Evolutionary conservation across 2,329 filamentous ascomycete genomes (phyloP).

Genomic region (Xylariaceae sp.): DNA sequence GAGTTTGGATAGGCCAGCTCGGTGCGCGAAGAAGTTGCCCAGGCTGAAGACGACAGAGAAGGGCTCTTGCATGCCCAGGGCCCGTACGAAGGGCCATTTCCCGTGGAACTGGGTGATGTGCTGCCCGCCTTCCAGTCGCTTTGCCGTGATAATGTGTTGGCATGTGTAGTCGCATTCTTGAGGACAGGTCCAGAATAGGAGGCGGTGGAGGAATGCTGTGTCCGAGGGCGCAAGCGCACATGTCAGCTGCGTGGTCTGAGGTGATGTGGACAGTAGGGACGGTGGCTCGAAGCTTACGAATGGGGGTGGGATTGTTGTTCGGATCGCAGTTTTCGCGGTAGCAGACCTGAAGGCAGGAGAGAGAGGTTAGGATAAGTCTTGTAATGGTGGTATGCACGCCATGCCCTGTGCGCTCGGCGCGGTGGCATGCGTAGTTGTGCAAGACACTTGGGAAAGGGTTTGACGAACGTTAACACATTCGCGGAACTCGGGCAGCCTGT

Average conservation of each 20-base stretch:
- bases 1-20: constrained; percentile 69
- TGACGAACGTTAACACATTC: constrained; percentile 75
- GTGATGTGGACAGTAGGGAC: constrained; percentile 2
- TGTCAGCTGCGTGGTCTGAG: constrained; percentile 10
- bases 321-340: constrained; percentile 73
- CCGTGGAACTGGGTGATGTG: constrained; percentile 91
- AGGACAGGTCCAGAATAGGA: constrained; percentile 89
- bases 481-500: constrained; percentile 81
- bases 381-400: constrained; percentile 2
- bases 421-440: too few species aligned
- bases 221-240: background rate
- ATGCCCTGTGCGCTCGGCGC: background rate
- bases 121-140: constrained; percentile 63
- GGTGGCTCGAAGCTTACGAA: constrained; percentile 58
- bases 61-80: constrained; percentile 92
- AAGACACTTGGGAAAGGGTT: background rate
- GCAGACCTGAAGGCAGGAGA: constrained; percentile 61
- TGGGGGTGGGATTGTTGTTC: constrained; percentile 55
- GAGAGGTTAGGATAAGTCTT: background rate
- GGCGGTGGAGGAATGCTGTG: constrained; percentile 75
- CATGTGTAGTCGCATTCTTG: constrained; percentile 97
- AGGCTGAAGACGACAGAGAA: constrained; percentile 91
- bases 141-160: constrained; percentile 83
- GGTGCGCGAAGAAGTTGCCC: constrained; percentile 86
- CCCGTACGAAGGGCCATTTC: constrained; percentile 94